phyloP scores from a whole-genome alignment of 2,329 filamentous ascomycete genomes.

The Boeremia lycopersici region DNA sequence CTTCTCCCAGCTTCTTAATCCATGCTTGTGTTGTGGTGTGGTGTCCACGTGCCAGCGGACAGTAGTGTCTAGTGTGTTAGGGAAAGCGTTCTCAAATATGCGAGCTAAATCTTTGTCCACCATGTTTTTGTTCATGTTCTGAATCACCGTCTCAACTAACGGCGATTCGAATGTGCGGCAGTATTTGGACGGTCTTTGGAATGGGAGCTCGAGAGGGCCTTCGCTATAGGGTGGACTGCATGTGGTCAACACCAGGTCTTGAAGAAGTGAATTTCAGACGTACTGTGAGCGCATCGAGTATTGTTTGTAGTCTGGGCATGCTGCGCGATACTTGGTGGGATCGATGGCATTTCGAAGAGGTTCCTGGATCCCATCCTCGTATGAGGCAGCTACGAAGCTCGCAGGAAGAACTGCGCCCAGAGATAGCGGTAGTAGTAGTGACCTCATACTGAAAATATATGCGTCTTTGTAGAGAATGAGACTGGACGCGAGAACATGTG shows the following conservation, averaged over 20 bases:
- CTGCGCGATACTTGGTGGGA: slow-evolving; percentile 47
- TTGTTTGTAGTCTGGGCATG: slow-evolving; percentile 69
- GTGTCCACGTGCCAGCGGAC: slow-evolving; percentile 83
- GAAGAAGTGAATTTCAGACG: neutral
- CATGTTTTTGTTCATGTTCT: slow-evolving; percentile 79
- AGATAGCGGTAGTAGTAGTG: slow-evolving; percentile 8
- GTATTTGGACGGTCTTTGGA: slow-evolving; percentile 77
- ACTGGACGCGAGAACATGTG: neutral
- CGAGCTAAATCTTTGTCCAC: slow-evolving; percentile 86
- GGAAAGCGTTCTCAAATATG: slow-evolving; percentile 94
- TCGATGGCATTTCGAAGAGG: slow-evolving; percentile 38
- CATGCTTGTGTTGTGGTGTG: slow-evolving; percentile 49
- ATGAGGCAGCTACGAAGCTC: slow-evolving; percentile 16
- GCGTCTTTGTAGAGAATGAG: neutral
- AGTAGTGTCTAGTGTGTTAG: slow-evolving; percentile 88
- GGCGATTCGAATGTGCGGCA: slow-evolving; percentile 91
- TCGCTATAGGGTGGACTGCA: slow-evolving; percentile 76
- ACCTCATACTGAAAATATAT: slow-evolving; percentile 21
- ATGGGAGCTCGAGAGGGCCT: slow-evolving; percentile 80
- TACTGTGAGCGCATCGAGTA: slow-evolving; percentile 68
- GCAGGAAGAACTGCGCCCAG: slow-evolving; percentile 19
- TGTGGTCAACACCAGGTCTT: neutral
- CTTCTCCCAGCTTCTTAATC: slow-evolving; percentile 37
- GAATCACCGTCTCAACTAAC: slow-evolving; percentile 85
- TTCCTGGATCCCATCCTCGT: slow-evolving; percentile 33